These are phyloP conservation scores for Dacryopinax spathularia DNA, from an alignment of 768 basidiomycete species.

Conservation along the genomic window DNA sequence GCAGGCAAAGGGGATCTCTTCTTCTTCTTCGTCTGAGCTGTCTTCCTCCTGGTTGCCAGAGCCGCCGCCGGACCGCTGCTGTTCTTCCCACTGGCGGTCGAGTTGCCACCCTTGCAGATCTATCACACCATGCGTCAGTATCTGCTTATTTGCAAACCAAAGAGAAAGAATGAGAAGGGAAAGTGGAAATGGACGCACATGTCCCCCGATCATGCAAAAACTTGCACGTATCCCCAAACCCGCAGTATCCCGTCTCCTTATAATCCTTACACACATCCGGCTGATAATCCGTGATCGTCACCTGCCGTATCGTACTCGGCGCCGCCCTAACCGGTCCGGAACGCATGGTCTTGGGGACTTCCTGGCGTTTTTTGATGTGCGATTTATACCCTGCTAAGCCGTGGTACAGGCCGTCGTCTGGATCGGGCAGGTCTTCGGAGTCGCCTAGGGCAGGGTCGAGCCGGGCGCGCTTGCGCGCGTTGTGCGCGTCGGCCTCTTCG, in stretches of 20 bases:
- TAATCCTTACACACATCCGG: slow-evolving; percentile 99
- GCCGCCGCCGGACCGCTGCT: slow-evolving; percentile 40
- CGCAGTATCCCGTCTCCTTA: slow-evolving; percentile 98
- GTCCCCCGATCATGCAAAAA: slow-evolving; percentile 96
- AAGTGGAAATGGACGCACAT: slow-evolving; percentile 38
- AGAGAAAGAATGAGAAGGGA: background rate
- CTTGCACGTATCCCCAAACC: slow-evolving; percentile 98
- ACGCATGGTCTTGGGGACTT: slow-evolving; percentile 77
- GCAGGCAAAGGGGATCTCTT: slow-evolving; percentile 96
- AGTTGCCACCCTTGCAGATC: slow-evolving; percentile 98
- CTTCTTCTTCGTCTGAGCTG: slow-evolving; percentile 60
- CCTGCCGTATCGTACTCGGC: slow-evolving; percentile 72
- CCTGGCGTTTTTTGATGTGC: slow-evolving; percentile 61
- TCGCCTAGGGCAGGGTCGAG: slow-evolving; percentile 38
- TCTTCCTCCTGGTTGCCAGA: slow-evolving; percentile 43
- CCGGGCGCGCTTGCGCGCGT: slow-evolving; percentile 46
- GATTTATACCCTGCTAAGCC: slow-evolving; percentile 70
- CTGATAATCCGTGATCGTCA: slow-evolving; percentile 93
- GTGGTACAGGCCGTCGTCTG: slow-evolving; percentile 72
- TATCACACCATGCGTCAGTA: slow-evolving; percentile 24
- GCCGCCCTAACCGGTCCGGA: slow-evolving; percentile 62
- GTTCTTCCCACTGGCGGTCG: slow-evolving; percentile 73
- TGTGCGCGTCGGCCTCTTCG: slow-evolving; percentile 59
- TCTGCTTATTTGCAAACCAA: background rate
- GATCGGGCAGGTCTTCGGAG: slow-evolving; percentile 42